These are phyloP conservation scores for Phytopythium ostracodes DNA, from an alignment of 352 stramenopile species.

Conservation along the genomic window DNA sequence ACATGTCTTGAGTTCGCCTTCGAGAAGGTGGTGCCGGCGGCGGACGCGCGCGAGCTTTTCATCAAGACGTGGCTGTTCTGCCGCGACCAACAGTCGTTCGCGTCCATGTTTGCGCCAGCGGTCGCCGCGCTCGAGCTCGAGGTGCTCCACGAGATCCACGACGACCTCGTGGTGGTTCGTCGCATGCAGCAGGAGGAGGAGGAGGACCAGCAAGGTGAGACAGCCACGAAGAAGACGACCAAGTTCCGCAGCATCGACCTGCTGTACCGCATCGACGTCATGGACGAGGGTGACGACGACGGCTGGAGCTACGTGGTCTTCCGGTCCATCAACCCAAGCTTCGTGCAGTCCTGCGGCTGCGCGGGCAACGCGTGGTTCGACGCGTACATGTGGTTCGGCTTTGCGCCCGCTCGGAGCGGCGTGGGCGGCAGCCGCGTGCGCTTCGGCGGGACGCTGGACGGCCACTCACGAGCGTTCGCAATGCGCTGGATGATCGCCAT, in stretches of 20 bases:
- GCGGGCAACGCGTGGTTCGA: conserved; percentile 31
- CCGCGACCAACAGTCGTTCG: conserved; percentile 23
- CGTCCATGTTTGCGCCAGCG: conserved; percentile 18
- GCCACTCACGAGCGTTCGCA: conserved; percentile 22
- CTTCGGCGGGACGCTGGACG: conserved; percentile 28
- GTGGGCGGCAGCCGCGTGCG: conserved; percentile 15
- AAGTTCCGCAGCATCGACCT: conserved; percentile 34
- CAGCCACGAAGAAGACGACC: conserved; percentile 11
- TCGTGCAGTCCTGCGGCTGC: conserved; percentile 24
- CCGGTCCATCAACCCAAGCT: conserved; percentile 28
- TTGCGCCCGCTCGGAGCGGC: conserved; percentile 3
- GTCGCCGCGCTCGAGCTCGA: conserved; percentile 20
- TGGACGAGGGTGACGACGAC: conserved; percentile 13
- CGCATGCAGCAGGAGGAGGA: conserved; percentile 27
- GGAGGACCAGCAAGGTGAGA: neutral
- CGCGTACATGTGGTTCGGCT: conserved; percentile 30
- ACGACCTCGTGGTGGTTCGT: conserved; percentile 31
- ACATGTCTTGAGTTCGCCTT: conserved; percentile 28
- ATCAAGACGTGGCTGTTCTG: conserved; percentile 27
- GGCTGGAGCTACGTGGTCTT: conserved; percentile 22
- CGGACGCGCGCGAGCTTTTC: conserved; percentile 18
- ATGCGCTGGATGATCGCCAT: conserved; percentile 25
- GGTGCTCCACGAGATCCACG: conserved; percentile 29
- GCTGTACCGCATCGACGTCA: conserved; percentile 24
- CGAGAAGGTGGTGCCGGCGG: conserved; percentile 17